Conservation (phyloP, 208 protist genomes). For the Crithidia mellificae region DNA sequence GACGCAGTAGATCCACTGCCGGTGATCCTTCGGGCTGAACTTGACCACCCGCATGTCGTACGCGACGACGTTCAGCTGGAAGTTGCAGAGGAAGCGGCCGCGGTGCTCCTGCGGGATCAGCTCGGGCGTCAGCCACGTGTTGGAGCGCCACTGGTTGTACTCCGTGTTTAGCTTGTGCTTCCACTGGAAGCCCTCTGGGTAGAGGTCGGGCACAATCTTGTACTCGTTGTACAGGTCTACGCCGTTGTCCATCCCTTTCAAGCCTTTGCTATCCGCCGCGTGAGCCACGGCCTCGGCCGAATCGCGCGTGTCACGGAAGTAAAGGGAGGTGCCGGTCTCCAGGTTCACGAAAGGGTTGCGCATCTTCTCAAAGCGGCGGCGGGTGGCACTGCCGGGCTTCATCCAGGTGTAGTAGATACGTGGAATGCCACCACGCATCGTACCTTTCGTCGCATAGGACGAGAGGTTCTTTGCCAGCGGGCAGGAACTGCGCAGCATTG, state of each 20-base stretch:
- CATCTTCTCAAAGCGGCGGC: conserved; percentile 93
- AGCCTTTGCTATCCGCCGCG: conserved; percentile 85
- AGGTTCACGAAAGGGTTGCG: conserved; percentile 93
- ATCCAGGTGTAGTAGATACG: conserved; percentile 94
- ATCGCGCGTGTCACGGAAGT: conserved; percentile 90
- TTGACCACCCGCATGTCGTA: conserved; percentile 94
- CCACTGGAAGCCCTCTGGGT: conserved; percentile 93
- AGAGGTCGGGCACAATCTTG: conserved; percentile 91
- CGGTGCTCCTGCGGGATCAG: conserved; percentile 92
- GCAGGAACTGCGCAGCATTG: conserved; percentile 58
- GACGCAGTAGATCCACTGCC: conserved; percentile 93
- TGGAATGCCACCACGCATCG: conserved; percentile 90
- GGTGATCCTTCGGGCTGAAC: conserved; percentile 92
- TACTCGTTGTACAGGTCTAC: conserved; percentile 94
- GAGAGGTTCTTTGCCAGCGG: conserved; percentile 75
- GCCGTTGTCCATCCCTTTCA: conserved; percentile 92
- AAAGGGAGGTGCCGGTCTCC: conserved; percentile 90
- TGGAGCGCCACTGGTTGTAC: conserved; percentile 94
- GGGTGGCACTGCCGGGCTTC: conserved; percentile 89
- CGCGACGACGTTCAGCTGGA: conserved; percentile 91
- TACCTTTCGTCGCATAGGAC: conserved; percentile 88
- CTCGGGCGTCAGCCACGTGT: conserved; percentile 92
- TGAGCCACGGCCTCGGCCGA: conserved; percentile 86
- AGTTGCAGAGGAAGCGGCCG: conserved; percentile 92
- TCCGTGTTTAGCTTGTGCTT: conserved; percentile 93